Percentiles rank a stretch among this genome's conserved stretches.
phyloP scores from a whole-genome alignment of 441 rosid genomes.

The Populus hybrid region DNA sequence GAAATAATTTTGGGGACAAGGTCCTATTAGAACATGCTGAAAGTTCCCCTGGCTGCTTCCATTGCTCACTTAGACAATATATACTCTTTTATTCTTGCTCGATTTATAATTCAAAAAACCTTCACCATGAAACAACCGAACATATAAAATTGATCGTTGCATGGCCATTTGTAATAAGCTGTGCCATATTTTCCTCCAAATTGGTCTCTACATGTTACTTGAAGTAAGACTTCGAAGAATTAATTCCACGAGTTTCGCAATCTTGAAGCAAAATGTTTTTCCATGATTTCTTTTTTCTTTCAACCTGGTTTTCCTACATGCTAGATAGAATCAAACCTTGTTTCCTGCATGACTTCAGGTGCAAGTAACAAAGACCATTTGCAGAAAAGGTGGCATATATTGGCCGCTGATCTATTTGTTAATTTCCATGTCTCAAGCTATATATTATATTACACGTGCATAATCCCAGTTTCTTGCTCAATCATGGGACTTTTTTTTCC shows the following conservation, averaged over 20 bases:
- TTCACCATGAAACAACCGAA: neutral
- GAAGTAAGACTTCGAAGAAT: too few relatives aligned
- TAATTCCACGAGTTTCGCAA: too few relatives aligned
- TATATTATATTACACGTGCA: neutral
- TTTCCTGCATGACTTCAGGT: neutral
- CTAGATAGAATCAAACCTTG: neutral
- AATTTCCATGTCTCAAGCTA: constrained; percentile 12
- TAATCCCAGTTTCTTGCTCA: constrained; percentile 5
- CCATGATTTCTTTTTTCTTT: too few relatives aligned
- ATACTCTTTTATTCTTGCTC: neutral
- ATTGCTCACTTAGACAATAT: neutral
- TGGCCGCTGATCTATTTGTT: neutral
- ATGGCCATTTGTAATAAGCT: neutral
- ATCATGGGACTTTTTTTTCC: neutral
- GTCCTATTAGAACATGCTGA: constrained; percentile 3
- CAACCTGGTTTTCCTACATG: neutral
- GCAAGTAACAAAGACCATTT: neutral
- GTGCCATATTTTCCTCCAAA: neutral
- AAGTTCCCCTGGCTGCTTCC: neutral
- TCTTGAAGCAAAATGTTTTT: too few relatives aligned
- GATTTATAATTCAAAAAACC: neutral
- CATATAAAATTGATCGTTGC: neutral
- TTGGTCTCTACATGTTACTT: neutral
- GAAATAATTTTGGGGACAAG: neutral
- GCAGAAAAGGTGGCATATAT: neutral